Base-by-base conservation (phyloP, 768 basidiomycete species). In the Phanerochaete sordida region DNA sequence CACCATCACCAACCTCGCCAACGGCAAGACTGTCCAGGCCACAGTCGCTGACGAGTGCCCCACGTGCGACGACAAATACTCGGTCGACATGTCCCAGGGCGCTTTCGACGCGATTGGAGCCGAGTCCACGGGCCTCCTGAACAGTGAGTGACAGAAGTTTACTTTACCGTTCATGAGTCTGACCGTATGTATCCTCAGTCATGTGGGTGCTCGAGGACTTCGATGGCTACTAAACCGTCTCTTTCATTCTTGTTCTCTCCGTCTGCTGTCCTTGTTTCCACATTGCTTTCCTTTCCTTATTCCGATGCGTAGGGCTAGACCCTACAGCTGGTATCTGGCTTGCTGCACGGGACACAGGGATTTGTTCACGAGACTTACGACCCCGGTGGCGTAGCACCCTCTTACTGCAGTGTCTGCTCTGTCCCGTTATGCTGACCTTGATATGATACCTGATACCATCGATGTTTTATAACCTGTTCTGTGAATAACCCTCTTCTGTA, bases 11-110 rank as follows among this genome's bases (percentile, higher is more conserved):
- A 90, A 91, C 76, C 75, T 76, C 50, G 65, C 74, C 26, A 85
- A 83, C 73, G 77, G 80, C 51, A 82, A 85, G 72, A 69, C 72
- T n/a, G 80, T 90, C 59, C 77, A 72, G 3, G 92, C 86, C 47
- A 81, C 77, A 26, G 78, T 97, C 63, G 90, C 82, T 13, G 70
- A 71, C 45, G 70, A 63, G 26, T 97, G 93, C 79, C 92, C 93
- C 26, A 87, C 87, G 21, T 96, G 93, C 76, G 53, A 68, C 56
- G 84, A 82, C 66, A 33, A 35, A 28, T 80, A 88, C 72, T 90
- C 87, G 16, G 85, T 97, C 68, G 90, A 92, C 67, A 77, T 91
- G 45, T 91, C 90, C n/a, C 57, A 65, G 52, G 84, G 68, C 56
- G 88, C 90, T 47, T 95, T 95, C 82, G 30, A 16, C 8, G 56